phyloP scores from a whole-genome alignment of 1,284 basidiomycete genomes.

The Boletus sp. region DNA sequence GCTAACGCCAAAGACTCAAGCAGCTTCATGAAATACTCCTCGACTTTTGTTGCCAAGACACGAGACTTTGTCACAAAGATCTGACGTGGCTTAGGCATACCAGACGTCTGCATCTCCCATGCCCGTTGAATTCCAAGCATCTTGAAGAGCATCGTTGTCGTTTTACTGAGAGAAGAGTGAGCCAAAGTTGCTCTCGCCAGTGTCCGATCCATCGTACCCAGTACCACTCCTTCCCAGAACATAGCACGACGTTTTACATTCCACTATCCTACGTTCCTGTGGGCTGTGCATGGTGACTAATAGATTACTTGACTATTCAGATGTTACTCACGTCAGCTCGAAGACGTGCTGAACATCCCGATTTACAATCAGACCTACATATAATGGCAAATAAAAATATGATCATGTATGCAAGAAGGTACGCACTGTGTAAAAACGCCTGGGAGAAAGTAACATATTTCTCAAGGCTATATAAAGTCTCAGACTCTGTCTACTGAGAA shows the following conservation, averaged over 20 bases:
- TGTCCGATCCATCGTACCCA: constrained; percentile 42
- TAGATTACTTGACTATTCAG: background rate
- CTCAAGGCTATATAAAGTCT: constrained; percentile 43
- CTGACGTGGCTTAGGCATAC: constrained; percentile 49
- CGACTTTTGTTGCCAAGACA: constrained; percentile 60
- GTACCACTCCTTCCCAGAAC: constrained; percentile 72
- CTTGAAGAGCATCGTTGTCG: constrained; percentile 71
- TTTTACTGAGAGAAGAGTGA: constrained; percentile 48
- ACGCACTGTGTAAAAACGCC: constrained; percentile 52
- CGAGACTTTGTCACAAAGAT: constrained; percentile 71
- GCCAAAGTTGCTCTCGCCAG: background rate
- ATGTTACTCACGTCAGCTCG: constrained; percentile 48
- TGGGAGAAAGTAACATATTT: constrained; percentile 65
- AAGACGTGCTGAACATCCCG: constrained; percentile 49
- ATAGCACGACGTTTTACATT: constrained; percentile 58
- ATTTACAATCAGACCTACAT: constrained; percentile 47
- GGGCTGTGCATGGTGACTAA: constrained; percentile 35
- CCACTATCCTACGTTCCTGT: constrained; percentile 58
- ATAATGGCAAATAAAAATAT: constrained; percentile 6
- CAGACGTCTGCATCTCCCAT: constrained; percentile 35
- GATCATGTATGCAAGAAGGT: constrained; percentile 1
- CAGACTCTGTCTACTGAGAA: background rate
- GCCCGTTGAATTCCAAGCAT: constrained; percentile 62
- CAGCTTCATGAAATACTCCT: constrained; percentile 59
- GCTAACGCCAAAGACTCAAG: constrained; percentile 44